phyloP scores from a whole-genome alignment of 257 asterid genomes.

The Pogostemon cablin region DNA sequence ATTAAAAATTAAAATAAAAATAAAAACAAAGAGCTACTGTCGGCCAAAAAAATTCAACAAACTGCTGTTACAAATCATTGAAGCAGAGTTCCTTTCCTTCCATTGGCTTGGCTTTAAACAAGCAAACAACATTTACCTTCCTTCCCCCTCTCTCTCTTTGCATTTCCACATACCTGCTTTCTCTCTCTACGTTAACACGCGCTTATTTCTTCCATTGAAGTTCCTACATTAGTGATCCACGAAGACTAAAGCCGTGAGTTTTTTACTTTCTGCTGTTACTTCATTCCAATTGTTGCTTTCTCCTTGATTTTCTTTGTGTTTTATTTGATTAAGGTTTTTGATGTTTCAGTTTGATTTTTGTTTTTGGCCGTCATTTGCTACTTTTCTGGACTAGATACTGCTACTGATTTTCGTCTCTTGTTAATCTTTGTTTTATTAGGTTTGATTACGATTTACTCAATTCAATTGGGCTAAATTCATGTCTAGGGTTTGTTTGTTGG shows the following conservation, averaged over 20 bases:
- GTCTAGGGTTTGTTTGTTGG: conserved; percentile 8
- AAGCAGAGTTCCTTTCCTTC: conserved; percentile 10
- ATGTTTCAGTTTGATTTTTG: conserved; percentile 5
- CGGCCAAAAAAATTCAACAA: no score
- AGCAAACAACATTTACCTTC: conserved; percentile 34
- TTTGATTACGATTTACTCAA: conserved; percentile 25
- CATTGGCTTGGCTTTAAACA: conserved; percentile 33
- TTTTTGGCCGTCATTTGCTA: conserved; percentile 26
- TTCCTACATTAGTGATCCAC: conserved; percentile 41
- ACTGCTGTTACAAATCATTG: background rate
- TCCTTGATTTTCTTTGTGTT: conserved; percentile 7
- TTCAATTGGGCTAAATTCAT: conserved; percentile 22
- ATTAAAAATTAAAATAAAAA: no score
- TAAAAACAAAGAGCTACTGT: no score
- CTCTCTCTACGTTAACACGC: conserved; percentile 38
- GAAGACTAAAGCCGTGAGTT: conserved; percentile 29
- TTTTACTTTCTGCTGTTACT: conserved; percentile 31
- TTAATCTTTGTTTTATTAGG: background rate
- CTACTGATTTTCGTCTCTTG: conserved; percentile 18
- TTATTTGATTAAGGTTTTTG: conserved; percentile 15
- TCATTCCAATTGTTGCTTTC: conserved; percentile 19
- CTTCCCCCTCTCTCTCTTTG: background rate
- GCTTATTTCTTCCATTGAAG: conserved; percentile 27
- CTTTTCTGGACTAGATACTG: conserved; percentile 33
- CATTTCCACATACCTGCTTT: conserved; percentile 16